Percentiles rank a stretch among this genome's conserved stretches.
Conservation (phyloP, 2,329 filamentous ascomycete genomes). For the Myriosclerotinia duriaeana region DNA sequence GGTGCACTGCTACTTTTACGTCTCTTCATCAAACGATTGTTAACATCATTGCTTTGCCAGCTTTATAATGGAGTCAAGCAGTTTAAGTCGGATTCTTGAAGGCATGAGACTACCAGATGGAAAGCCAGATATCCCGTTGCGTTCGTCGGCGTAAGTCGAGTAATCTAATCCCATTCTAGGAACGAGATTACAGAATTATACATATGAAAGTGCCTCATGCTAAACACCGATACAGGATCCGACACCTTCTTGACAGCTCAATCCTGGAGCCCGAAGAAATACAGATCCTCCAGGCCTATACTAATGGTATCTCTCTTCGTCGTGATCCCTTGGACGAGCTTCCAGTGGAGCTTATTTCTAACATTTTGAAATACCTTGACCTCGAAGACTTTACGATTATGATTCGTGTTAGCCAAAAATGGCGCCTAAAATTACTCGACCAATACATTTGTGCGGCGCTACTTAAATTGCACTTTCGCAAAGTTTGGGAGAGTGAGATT, state of each 20-base stretch:
- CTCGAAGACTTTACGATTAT: constrained; percentile 33
- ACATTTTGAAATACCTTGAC: constrained; percentile 29
- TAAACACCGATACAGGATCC: background rate
- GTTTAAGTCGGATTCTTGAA: background rate
- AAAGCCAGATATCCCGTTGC: constrained; percentile 8
- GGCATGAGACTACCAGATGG: constrained; percentile 16
- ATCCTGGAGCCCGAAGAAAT: constrained; percentile 11
- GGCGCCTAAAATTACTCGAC: constrained; percentile 31
- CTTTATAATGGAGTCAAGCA: constrained; percentile 10
- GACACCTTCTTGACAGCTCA: constrained; percentile 6
- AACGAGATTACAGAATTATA: background rate
- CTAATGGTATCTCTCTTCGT: constrained; percentile 18
- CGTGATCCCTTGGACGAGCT: constrained; percentile 23
- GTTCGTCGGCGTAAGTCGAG: constrained; percentile 18
- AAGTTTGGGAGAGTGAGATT: constrained; percentile 7
- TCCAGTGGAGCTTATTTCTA: constrained; percentile 32
- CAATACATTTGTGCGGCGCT: constrained; percentile 27
- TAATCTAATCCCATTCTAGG: background rate
- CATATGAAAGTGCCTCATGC: background rate
- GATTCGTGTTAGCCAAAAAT: constrained; percentile 32
- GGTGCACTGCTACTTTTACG: background rate
- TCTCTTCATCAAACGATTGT: background rate
- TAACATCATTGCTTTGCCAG: background rate
- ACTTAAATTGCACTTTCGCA: constrained; percentile 29
- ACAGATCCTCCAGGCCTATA: constrained; percentile 14